These are phyloP conservation scores for Geotrichum aggregatum DNA, from an alignment of 1,139 yeast species.

Conservation along the genomic window DNA sequence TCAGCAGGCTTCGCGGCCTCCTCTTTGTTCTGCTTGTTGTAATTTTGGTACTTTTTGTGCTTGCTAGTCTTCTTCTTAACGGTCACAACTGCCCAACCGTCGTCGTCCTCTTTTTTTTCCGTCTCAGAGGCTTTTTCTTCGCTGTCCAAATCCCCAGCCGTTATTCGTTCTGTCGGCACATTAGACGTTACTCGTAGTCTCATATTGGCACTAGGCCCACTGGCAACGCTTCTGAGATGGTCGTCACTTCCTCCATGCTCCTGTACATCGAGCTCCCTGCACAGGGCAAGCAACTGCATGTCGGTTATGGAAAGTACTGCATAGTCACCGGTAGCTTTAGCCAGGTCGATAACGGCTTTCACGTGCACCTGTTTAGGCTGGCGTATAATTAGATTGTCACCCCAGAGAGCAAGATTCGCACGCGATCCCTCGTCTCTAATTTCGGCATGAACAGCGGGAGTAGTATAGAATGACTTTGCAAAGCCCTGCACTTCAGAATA, in stretches of 20 bases:
- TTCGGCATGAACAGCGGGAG: constrained; percentile 87
- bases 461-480: constrained; percentile 71
- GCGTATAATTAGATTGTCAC: constrained; percentile 48
- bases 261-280: constrained; percentile 81
- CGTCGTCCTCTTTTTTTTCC: constrained; percentile 27
- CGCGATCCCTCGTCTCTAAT: constrained; percentile 82
- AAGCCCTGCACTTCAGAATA: constrained; percentile 67
- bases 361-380: constrained; percentile 71
- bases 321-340: constrained; percentile 87
- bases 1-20: constrained; percentile 5
- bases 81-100: constrained; percentile 35
- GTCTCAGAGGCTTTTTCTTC: no score
- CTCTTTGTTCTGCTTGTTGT: constrained; percentile 10
- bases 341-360: constrained; percentile 65
- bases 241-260: constrained; percentile 49
- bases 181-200: constrained; percentile 18
- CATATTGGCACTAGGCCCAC: constrained; percentile 14
- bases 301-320: constrained; percentile 85
- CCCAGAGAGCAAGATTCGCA: constrained; percentile 74
- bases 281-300: constrained; percentile 84
- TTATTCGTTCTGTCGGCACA: constrained; percentile 11
- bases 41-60: constrained; percentile 17
- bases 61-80: constrained; percentile 26
- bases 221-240: constrained; percentile 47
- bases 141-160: constrained; percentile 19